Conservation (phyloP, 495 filamentous ascomycete genomes). For the Cetradonia linearis region DNA sequence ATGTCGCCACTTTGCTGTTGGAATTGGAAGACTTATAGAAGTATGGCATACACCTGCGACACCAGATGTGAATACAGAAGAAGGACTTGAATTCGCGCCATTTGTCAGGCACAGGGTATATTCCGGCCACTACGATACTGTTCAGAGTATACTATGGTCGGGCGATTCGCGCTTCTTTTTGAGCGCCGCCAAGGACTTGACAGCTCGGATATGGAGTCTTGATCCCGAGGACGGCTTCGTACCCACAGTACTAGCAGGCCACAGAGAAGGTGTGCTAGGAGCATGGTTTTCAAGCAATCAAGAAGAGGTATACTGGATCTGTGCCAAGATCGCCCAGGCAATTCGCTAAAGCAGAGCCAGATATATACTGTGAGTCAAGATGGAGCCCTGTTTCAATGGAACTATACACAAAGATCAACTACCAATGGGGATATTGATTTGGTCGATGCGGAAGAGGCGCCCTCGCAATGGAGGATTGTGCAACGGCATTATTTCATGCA, state of each 20-base stretch:
- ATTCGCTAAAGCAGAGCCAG: constrained; percentile 50
- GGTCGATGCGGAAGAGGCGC: constrained; percentile 49
- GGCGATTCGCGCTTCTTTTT: constrained; percentile 90
- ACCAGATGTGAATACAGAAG: constrained; percentile 62
- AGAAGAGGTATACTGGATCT: constrained; percentile 46
- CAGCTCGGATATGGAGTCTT: constrained; percentile 87
- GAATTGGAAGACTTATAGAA: constrained; percentile 73
- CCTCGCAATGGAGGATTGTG: constrained; percentile 69
- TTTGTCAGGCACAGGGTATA: constrained; percentile 82
- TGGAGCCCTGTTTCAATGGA: constrained; percentile 57
- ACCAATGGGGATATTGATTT: constrained; percentile 45
- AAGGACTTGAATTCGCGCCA: constrained; percentile 87
- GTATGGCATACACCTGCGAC: constrained; percentile 92
- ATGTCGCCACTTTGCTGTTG: constrained; percentile 80
- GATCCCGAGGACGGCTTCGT: constrained; percentile 77
- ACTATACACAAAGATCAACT: constrained; percentile 42
- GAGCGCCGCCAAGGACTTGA: constrained; percentile 82
- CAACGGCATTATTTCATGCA: constrained; percentile 89
- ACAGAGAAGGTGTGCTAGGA: constrained; percentile 73
- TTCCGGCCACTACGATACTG: constrained; percentile 75
- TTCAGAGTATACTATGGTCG: constrained; percentile 85
- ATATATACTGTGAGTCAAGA: constrained; percentile 64
- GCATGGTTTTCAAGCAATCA: constrained; percentile 92
- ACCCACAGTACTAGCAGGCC: constrained; percentile 80
- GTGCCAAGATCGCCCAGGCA: constrained; percentile 37